Evolutionary conservation across 257 asterid genomes (phyloP), one percentile per base, ranked within the genome.

Genomic region (Solanum arcanum): DNA sequence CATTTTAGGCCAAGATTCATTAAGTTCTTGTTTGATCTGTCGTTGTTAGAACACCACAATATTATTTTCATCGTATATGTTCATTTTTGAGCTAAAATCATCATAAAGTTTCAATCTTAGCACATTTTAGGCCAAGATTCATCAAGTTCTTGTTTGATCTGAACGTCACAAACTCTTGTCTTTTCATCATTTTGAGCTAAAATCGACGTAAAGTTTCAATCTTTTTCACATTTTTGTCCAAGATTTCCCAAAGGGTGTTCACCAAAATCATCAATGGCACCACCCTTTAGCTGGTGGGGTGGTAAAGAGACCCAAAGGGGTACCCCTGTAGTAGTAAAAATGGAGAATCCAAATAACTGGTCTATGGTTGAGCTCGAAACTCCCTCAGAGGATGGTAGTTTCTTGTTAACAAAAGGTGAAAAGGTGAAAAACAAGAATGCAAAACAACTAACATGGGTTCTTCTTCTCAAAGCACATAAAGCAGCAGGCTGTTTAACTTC

Each of bases 291-390:
- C 91, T 96, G 98, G 99, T 95, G 98, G 98, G 94, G 99, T 98
- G 92, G 91, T 16, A 94, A 90, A 83, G 98, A 96, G 33, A 86
- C 89, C 13, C 98, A 92, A 87, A 91, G 95, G 68, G 98, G 98
- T 5, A 95, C 98, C 5, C 98, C 98, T 3, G 98, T 96, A 27
- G 96, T 96, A 14, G 99, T 96, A 78, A 96, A 95, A 83, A 95
- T 95, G 98, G 99, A 95, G 91, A 95, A 92, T 89, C 98, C 98
- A 2, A 96, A 93, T 89, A 95, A 96, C 91, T 96, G 99, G 99
- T 94, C 99, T 3, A 96, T 96, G 97, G 97, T 94, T 88, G 99
- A 96, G 92, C 92, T 96, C 0, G 95, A 95, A 90, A 90, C 92
- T 9, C 92, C 98, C 2, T 93, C 95, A 1, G 96, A 95, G 47